Evolutionary conservation across 2,329 filamentous ascomycete genomes (phyloP).

Genomic region (Ambrosiella beaveri): DNA sequence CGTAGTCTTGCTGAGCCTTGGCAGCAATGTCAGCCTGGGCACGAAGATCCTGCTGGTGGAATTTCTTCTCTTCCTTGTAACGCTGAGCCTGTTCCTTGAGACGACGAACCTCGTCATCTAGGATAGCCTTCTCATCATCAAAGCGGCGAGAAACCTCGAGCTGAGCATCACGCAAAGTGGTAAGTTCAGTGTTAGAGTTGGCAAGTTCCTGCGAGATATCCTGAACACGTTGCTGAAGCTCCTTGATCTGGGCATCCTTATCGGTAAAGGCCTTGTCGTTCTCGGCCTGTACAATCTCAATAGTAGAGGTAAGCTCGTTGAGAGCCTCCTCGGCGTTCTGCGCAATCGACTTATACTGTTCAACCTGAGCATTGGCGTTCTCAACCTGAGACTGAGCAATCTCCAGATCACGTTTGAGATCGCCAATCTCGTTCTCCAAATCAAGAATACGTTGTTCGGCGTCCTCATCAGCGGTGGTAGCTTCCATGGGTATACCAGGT

Average conservation of each 20-base stretch:
- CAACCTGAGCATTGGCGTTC: slow-evolving; percentile 60
- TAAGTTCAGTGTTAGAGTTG: slow-evolving; percentile 67
- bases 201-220: slow-evolving; percentile 71
- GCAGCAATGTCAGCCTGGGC: slow-evolving; percentile 86
- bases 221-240: slow-evolving; percentile 67
- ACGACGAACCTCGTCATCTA: slow-evolving; percentile 63
- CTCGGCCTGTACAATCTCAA: slow-evolving; percentile 78
- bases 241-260: slow-evolving; percentile 63
- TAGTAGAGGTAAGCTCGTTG: slow-evolving; percentile 57
- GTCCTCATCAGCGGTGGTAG: slow-evolving; percentile 30
- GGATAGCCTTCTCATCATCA: slow-evolving; percentile 64
- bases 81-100: slow-evolving; percentile 73
- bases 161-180: slow-evolving; percentile 61
- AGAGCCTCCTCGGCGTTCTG: slow-evolving; percentile 78
- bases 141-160: slow-evolving; percentile 52
- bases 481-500: slow-evolving; percentile 26
- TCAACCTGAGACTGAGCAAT: slow-evolving; percentile 65
- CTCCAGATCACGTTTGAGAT: slow-evolving; percentile 76
- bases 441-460: slow-evolving; percentile 54
- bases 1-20: slow-evolving; percentile 87
- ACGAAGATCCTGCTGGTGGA: slow-evolving; percentile 80
- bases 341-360: slow-evolving; percentile 78
- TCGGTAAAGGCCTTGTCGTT: slow-evolving; percentile 58
- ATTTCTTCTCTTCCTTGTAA: slow-evolving; percentile 61
- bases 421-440: slow-evolving; percentile 63